A percentile compares a stretch with the other conserved stretches of the same genome.
Evolutionary conservation across 768 basidiomycete species (phyloP).

Genomic region (Termitomyces sp.): DNA sequence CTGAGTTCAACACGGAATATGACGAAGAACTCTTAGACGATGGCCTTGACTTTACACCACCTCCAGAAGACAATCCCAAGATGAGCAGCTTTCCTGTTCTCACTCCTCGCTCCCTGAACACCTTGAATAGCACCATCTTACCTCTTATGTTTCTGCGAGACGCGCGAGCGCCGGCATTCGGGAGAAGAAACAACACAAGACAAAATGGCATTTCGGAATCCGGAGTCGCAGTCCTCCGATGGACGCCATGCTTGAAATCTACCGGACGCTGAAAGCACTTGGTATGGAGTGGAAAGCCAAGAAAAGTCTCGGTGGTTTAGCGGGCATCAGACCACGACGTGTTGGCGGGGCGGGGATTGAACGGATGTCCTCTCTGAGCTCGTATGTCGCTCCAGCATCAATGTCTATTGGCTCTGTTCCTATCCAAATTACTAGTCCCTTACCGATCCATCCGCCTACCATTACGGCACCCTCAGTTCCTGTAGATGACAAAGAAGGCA

Average conservation of each 20-base stretch:
- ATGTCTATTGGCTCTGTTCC: not conserved
- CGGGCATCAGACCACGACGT: conserved; percentile 39
- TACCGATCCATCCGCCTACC: not conserved
- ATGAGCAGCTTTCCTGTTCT: conserved; percentile 80
- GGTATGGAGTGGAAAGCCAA: conserved; percentile 99
- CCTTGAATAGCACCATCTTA: conserved; percentile 59
- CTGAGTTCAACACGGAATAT: conserved; percentile 62
- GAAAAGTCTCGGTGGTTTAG: conserved; percentile 67
- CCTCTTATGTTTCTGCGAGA: conserved; percentile 59
- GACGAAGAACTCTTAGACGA: conserved; percentile 36
- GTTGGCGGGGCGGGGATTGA: conserved; percentile 43
- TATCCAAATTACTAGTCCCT: not conserved
- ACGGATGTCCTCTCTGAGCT: conserved; percentile 21
- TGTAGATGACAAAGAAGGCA: conserved; percentile 21
- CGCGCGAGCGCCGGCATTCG: conserved; percentile 31
- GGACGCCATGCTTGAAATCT: conserved; percentile 99
- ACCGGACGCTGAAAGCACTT: conserved; percentile 81
- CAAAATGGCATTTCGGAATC: conserved; percentile 98
- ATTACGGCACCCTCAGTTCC: not conserved
- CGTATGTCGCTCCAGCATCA: not conserved
- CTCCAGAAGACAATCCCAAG: conserved; percentile 29
- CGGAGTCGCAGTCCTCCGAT: conserved; percentile 91
- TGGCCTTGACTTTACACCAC: conserved; percentile 28
- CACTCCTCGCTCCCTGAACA: conserved; percentile 75
- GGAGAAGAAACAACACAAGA: conserved; percentile 71